phyloP scores from a whole-genome alignment of 106 monocot genomes.

The Dendrobium chrysotoxum region DNA sequence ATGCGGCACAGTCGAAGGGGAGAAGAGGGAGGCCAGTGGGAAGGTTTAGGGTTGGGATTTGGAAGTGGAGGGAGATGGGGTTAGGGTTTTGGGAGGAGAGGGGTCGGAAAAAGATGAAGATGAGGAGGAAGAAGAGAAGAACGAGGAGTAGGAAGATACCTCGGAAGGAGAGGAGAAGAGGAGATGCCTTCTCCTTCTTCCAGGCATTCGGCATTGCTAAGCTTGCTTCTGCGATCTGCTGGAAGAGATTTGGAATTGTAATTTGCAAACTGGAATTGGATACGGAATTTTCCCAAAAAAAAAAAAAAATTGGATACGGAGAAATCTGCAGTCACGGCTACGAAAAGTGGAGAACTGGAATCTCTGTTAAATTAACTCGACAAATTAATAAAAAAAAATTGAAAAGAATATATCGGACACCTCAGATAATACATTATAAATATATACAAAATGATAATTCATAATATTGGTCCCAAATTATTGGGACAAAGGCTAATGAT shows the following conservation, averaged over 20 bases:
- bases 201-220: constrained; percentile 64
- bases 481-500: too few relatives aligned
- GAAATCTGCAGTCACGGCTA: too few relatives aligned
- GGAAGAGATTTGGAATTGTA: neutral
- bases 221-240: neutral
- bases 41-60: constrained; percentile 13
- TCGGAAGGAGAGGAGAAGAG: constrained; percentile 24
- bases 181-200: constrained; percentile 39
- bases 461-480: too few relatives aligned
- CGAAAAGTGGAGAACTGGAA: too few relatives aligned
- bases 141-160: constrained; percentile 28
- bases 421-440: too few relatives aligned
- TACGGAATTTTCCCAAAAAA: too few relatives aligned
- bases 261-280: too few relatives aligned
- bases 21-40: constrained; percentile 17
- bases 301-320: too few relatives aligned
- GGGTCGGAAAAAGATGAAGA: constrained; percentile 12
- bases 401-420: too few relatives aligned
- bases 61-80: neutral
- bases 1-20: constrained; percentile 66
- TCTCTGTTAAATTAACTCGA: too few relatives aligned
- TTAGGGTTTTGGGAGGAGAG: constrained; percentile 8
- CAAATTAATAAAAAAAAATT: too few relatives aligned
- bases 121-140: constrained; percentile 17
- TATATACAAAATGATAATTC: too few relatives aligned